Evolutionary conservation across 2,329 filamentous ascomycete genomes (phyloP).

Genomic region (Ceratocystis eucalypticola): DNA sequence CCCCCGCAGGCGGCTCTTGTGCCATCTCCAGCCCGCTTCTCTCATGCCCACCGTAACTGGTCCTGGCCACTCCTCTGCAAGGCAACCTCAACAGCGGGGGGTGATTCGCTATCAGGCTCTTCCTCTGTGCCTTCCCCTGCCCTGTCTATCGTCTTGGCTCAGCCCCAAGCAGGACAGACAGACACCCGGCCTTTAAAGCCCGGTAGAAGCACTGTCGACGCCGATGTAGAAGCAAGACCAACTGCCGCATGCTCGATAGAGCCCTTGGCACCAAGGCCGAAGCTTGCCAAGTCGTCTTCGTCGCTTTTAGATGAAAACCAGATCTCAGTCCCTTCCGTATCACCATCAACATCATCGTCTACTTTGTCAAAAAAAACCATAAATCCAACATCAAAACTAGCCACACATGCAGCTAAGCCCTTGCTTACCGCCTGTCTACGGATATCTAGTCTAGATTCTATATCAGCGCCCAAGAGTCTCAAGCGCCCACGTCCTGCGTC

Average conservation of each 20-base stretch:
- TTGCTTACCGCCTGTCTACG: background rate
- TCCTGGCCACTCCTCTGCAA: conserved; percentile 6
- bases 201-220: background rate
- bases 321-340: background rate
- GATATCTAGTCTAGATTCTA: background rate
- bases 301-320: background rate
- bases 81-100: background rate
- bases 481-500: conserved; percentile 41
- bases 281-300: background rate
- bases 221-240: background rate
- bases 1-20: background rate
- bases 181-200: background rate
- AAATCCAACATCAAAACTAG: background rate
- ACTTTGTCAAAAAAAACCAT: background rate
- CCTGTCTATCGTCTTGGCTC: background rate
- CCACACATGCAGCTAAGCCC: background rate
- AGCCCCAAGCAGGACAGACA: background rate
- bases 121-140: background rate
- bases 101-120: background rate
- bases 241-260: background rate
- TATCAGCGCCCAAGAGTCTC: conserved; percentile 11
- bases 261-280: background rate
- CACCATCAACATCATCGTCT: background rate
- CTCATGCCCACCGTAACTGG: background rate
- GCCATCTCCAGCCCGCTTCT: background rate